Base-by-base conservation (phyloP, 2,329 filamentous ascomycete species). In the Neurospora sp. region DNA sequence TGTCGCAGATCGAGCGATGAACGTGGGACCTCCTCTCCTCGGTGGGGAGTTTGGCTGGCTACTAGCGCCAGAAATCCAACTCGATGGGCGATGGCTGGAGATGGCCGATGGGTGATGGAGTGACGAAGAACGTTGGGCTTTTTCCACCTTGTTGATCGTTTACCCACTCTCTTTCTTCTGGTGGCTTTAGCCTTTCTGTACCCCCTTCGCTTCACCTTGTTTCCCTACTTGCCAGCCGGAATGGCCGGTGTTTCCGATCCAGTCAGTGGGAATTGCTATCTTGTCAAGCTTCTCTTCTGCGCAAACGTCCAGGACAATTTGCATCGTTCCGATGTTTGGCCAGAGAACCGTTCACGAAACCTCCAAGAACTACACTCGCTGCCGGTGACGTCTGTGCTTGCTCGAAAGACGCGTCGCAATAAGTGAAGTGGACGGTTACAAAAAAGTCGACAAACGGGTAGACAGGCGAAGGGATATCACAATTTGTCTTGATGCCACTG, bases 1-100 rank as follows among this genome's bases (percentile, higher is more conserved):
- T 70, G 72, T 70, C 70, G 71, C 71, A 71, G 72, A 73, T 72
- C 69, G 68, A 71, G 67, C 71, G 70, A 70, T 70, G 71, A 69
- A 71, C 71, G 67, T 68, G 68, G 67, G 71, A 70, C 46, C 23
- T 68, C 36, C 38, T n/a, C 17, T 68, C n/a, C 40, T 38, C 28
- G 40, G 13, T 43, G 70, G 69, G 62, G 52, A 28, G 33, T 68
- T 33, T 71, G 70, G 70, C 68, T 71, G 70, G 67, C 68, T 66
- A 13, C 39, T 58, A 62, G 52, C 52, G 52, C 15, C 28, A 62
- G 52, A 36, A 33, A 33, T 36, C 52, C 28, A 62, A 62, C 52
- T 36, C 28, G 52, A 62, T 36, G 52, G 23, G 23, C 13, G 52
- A 62, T 62, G 23, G 23, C 52, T 17, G 28, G 52, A 62, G 28